phyloP scores from a whole-genome alignment of 2,329 filamentous ascomycete species.

The Alternaria sp. region DNA sequence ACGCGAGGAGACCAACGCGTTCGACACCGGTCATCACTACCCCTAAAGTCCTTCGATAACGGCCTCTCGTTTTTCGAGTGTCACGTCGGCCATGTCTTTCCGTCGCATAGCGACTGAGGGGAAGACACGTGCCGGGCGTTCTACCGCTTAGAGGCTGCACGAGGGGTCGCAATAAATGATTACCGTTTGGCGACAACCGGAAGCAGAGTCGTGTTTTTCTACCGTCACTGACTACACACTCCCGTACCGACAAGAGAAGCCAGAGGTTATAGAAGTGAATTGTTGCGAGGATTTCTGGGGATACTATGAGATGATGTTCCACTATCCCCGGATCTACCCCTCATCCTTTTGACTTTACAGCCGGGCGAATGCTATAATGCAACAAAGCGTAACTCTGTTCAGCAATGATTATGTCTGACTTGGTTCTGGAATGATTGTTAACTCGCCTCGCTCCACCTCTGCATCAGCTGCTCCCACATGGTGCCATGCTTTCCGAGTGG shows the following conservation, averaged over 20 bases:
- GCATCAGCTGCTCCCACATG: slow-evolving; percentile 31
- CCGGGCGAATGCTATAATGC: slow-evolving; percentile 31
- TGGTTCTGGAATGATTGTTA: slow-evolving; percentile 31
- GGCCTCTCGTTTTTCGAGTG: slow-evolving; percentile 13
- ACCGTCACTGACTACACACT: neutral
- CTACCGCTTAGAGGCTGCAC: slow-evolving; percentile 11
- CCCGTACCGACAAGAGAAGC: neutral
- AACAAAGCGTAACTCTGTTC: slow-evolving; percentile 27
- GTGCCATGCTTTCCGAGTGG: slow-evolving; percentile 11
- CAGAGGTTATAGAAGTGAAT: neutral
- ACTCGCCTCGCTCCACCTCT: slow-evolving; percentile 28
- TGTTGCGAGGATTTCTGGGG: neutral
- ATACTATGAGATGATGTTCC: neutral
- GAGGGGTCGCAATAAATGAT: neutral
- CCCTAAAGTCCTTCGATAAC: slow-evolving; percentile 2
- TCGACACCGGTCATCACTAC: slow-evolving; percentile 15
- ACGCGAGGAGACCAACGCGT: slow-evolving; percentile 19
- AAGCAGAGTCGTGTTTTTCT: neutral
- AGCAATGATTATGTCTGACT: slow-evolving; percentile 15
- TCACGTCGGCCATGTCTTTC: slow-evolving; percentile 22
- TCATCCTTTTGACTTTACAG: slow-evolving; percentile 13
- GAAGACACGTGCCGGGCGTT: slow-evolving; percentile 37
- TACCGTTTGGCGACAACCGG: neutral
- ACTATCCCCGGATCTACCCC: slow-evolving; percentile 17
- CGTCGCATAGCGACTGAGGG: slow-evolving; percentile 35